phyloP scores from a whole-genome alignment of 108 stramenopile species.

The Schizochytrium sp. region DNA sequence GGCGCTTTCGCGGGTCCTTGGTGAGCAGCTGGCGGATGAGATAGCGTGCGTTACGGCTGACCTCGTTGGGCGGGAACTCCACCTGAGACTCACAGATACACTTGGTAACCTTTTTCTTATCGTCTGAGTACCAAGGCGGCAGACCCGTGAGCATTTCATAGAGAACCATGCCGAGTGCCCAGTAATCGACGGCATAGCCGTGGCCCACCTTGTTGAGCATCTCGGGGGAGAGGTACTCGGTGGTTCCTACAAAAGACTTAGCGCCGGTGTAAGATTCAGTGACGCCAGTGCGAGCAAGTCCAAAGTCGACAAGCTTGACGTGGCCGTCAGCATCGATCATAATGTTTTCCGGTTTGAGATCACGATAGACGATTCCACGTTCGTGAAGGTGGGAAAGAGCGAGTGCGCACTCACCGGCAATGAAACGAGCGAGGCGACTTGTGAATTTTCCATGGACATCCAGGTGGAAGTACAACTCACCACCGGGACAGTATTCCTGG shows the following conservation, averaged over 20 bases:
- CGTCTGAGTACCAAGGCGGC: constrained; percentile 97
- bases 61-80: constrained; percentile 83
- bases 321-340: constrained; percentile 89
- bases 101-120: constrained; percentile 92
- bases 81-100: constrained; percentile 91
- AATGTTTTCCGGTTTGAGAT: constrained; percentile 82
- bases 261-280: constrained; percentile 61
- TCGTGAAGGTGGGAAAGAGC: constrained; percentile 91
- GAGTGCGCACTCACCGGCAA: constrained; percentile 92
- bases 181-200: constrained; percentile 97
- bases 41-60: constrained; percentile 76
- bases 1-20: constrained; percentile 86
- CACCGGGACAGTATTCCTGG: constrained; percentile 97
- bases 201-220: constrained; percentile 75
- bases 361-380: constrained; percentile 93
- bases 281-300: constrained; percentile 78
- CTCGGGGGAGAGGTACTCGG: constrained; percentile 75
- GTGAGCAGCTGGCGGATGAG: constrained; percentile 86
- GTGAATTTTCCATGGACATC: constrained; percentile 92
- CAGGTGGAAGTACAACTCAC: constrained; percentile 98
- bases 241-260: constrained; percentile 73
- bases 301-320: constrained; percentile 91
- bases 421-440: constrained; percentile 86
- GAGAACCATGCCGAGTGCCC: constrained; percentile 94
- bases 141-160: constrained; percentile 98